A percentile compares a stretch with the other conserved stretches of the same genome.
These are phyloP conservation scores for Senecio squalidus DNA, from an alignment of 140 eudicot species.

Conservation along the genomic window DNA sequence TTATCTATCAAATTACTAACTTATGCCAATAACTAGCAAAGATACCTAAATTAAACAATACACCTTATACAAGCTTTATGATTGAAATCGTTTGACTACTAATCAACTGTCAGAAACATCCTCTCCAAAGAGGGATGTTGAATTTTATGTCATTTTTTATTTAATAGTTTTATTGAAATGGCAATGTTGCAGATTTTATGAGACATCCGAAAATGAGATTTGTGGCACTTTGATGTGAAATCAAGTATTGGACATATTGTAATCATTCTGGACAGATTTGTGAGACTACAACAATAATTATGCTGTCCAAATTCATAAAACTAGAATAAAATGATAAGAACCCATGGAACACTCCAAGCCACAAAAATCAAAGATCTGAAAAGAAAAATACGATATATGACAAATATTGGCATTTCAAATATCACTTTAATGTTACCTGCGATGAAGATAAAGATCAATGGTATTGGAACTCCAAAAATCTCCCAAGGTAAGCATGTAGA, in stretches of 20 bases:
- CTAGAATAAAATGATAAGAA: too few relatives aligned
- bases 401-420: neutral
- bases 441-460: conserved; percentile 86
- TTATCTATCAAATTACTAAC: neutral
- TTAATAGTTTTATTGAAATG: neutral
- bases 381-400: neutral
- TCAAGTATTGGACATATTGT: too few relatives aligned
- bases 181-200: neutral
- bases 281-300: too few relatives aligned
- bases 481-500: conserved; percentile 81
- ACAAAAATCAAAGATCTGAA: too few relatives aligned
- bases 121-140: conserved; percentile 4
- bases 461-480: conserved; percentile 96
- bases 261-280: too few relatives aligned
- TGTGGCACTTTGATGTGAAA: too few relatives aligned
- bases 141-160: too few relatives aligned
- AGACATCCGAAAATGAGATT: neutral
- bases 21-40: neutral
- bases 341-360: too few relatives aligned
- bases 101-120: neutral
- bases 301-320: too few relatives aligned
- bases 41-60: conserved; percentile 8
- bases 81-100: neutral
- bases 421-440: conserved; percentile 45
- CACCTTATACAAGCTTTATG: neutral